Base-by-base conservation (phyloP, 805 yeast species). In the Metschnikowia bowlesiae region DNA sequence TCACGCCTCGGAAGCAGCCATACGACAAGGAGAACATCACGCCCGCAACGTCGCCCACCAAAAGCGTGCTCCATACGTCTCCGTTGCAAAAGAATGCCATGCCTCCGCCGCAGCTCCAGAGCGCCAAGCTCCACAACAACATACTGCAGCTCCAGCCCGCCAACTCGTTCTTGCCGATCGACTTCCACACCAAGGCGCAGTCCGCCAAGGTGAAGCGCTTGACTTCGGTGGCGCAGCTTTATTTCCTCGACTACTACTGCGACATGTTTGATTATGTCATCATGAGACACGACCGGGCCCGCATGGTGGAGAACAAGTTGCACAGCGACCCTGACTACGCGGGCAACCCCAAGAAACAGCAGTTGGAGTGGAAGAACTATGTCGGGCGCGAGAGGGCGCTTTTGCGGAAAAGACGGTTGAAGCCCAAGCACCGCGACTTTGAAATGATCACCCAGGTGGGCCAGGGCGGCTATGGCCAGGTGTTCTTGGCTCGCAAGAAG, bases 391-490 rank as follows among this genome's bases (percentile, higher is more conserved):
- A 94, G 68, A 77, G 95, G 41, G 89, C 89, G 8, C 78, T 83
- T 45, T 74, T 94, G 60, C 81, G 99, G 58, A 89, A 89, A 65
- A 81, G 97, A 63, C 81, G 99, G 64, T 76, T 89, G 52, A 89
- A 89, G 68, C 96, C 97, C 34, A 88, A 86, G 65, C 94, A 91
- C 64, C 91, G 91, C 59, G 99, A 94, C 68, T 94, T 94, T 65
- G 95, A 90, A 65, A 88, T 92, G 75, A 85, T 94, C 57, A 94
- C 99, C 1, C 99, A 94, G 72, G 97, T 94, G 32, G 99, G 99
- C 11, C 99, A 94, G 73, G 99, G 99, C 63, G 99, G 99, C 3
- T 94, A 94, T 64, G 99, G 99, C 26, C 97, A 94, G 70, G 99
- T 94, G n/a, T 94, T 89, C 62, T 73, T 94, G 54, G 97, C 99